Conservation (phyloP, 768 basidiomycete species). For the Pulveroboletus frians region DNA sequence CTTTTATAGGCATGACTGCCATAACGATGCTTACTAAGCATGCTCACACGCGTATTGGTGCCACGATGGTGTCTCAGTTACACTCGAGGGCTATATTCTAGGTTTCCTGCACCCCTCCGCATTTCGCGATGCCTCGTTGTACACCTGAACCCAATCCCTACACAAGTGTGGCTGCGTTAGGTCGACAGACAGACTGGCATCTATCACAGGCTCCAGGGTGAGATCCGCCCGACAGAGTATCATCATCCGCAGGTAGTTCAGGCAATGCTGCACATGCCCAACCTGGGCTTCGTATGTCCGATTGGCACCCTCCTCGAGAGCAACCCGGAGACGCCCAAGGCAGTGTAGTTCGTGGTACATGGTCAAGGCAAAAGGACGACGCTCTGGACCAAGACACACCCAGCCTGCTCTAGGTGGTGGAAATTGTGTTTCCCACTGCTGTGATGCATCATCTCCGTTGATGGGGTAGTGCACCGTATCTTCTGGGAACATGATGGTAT, state of each 20-base stretch:
- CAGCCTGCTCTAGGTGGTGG: conserved; percentile 17
- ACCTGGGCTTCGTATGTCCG: conserved; percentile 14
- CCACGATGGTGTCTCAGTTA: background rate
- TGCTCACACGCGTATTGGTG: no score
- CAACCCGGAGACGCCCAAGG: conserved; percentile 26
- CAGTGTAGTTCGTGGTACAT: conserved; percentile 39
- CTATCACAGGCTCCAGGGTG: conserved; percentile 41
- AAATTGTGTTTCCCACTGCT: conserved; percentile 23
- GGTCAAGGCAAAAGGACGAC: conserved; percentile 31
- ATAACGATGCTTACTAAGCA: no score
- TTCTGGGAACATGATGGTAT: conserved; percentile 23
- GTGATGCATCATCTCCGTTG: conserved; percentile 17
- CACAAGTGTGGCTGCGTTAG: conserved; percentile 22
- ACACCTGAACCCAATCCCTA: conserved; percentile 25
- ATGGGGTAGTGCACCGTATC: conserved; percentile 25
- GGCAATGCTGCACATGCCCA: conserved; percentile 38
- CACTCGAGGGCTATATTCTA: background rate
- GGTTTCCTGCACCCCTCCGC: conserved; percentile 4
- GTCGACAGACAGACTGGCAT: conserved; percentile 15
- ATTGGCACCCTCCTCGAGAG: conserved; percentile 15
- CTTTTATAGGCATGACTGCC: no score
- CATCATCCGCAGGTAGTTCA: conserved; percentile 45
- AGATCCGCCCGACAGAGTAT: conserved; percentile 43
- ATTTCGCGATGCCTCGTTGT: conserved; percentile 20
- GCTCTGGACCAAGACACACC: conserved; percentile 25